Conservation (phyloP, 495 filamentous ascomycete genomes). For the Xylaria longipes region DNA sequence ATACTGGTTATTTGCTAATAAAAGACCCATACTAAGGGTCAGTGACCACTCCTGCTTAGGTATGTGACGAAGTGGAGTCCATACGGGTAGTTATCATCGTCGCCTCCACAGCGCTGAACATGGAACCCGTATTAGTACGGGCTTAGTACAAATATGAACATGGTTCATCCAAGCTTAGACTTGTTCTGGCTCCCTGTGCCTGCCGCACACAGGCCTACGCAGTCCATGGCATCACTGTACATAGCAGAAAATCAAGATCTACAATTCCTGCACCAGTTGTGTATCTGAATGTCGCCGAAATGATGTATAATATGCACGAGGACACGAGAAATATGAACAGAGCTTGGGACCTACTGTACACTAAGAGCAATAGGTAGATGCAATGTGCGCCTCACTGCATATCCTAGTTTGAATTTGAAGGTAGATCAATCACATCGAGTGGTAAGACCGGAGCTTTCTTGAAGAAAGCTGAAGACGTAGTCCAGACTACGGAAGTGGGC, state of each 20-base stretch:
- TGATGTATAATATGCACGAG: constrained; percentile 1
- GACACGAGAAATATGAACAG: background rate
- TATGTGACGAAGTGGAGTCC: no score
- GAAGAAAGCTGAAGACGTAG: background rate
- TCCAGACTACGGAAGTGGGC: background rate
- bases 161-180: constrained; percentile 15
- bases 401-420: background rate
- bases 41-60: no score
- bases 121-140: background rate
- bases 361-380: constrained; percentile 16
- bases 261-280: background rate
- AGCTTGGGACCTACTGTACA: background rate
- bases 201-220: no score
- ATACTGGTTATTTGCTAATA: no score
- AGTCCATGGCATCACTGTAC: background rate
- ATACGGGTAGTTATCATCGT: background rate
- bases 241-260: constrained; percentile 21
- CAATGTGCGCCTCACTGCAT: background rate
- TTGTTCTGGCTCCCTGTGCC: background rate
- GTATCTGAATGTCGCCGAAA: background rate
- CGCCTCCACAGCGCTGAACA: constrained; percentile 14
- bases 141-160: background rate
- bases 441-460: background rate
- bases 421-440: background rate
- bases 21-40: no score